Evolutionary conservation across 805 yeast genomes (phyloP), one percentile per base, ranked within the genome.

Genomic region (Candida sonorensis): DNA sequence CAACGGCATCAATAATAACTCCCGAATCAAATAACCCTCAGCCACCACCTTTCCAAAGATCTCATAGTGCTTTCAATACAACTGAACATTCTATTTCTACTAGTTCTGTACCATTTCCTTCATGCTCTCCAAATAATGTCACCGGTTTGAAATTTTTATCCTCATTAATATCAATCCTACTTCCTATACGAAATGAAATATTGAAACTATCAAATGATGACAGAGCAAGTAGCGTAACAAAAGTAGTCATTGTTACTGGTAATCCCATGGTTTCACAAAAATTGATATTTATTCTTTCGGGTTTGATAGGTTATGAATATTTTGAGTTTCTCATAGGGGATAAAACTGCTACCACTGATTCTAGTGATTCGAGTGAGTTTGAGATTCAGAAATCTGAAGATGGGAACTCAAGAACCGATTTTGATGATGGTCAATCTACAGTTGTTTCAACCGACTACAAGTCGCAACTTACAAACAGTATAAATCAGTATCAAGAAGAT

Each of bases 211-310:
- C 74, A 1, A 41, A 48, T 23, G 37, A 42, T 11, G 31, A 35
- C 10, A 17, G 29, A 2, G 36, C 47, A 1, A 45, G 46, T 21
- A 56, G 55, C 18, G 45, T 62, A 7, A 55, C 64, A 3, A 48
- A 78, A 27, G 61, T 72, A 1, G 72, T 72, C 4, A 57, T 73
- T 2, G 67, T 69, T 62, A 73, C 78, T 0, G 73, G 75, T 7
- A 73, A 73, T 40, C 75, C 78, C 2, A 64, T 62, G 18, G 74
- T 73, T 5, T 75, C 77, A 5, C 74, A 73, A 39, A 72, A 72
- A 44, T 54, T 73, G 30, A 55, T 72, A 1, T 69, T 72, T 34
- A 70, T 73, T 8, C 42, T 73, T n/a, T 64, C 69, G 34, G 78
- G 75, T 0, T 40, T 73, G 18, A 48, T 73, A 7, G 66, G 71